Evolutionary conservation across 2,329 filamentous ascomycete species (phyloP), one percentile per base, ranked within the genome.

Genomic region (Nannizzia gypsea): DNA sequence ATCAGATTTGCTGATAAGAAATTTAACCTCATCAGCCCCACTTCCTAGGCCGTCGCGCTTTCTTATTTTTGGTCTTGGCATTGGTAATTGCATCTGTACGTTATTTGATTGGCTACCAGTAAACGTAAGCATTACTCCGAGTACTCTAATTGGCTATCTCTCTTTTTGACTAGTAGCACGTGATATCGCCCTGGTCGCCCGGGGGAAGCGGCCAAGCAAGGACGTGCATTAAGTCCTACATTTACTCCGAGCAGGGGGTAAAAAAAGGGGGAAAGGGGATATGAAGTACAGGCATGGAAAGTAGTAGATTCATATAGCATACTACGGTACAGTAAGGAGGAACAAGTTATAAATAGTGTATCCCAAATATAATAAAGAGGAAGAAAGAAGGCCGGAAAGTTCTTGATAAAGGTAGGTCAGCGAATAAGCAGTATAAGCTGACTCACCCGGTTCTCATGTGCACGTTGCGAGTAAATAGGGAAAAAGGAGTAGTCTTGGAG

Each of bases 111-210:
- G 59, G 59, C 46, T n/a, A 17, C 4, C n/a, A 13, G 4, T 3
- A n/a, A 9, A n/a, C 28, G 44, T 61, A 40, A 61, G 56, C 59
- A 52, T 31, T 40, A 52, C n/a, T 55, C n/a, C 59, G 34, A 24
- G 26, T n/a, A 2, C 3, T 54, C 36, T 56, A 15, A 54, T 61
- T 54, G 56, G 59, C 6, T 36, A 22, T 17, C 8, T 24, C 50
- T 5, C 26, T 20, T 9, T 54, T 31, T n/a, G 50, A 28, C 15
- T 8, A 17, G 28, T 3, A 28, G 13, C 50, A 54, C 50, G 50
- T 54, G 50, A 54, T 15, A 15, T 50, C 1, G 26, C 24, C 20
- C 20, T 26, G 1, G 22, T 42, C 15, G 38, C 24, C 44, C 17
- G 15, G 22, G 20, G 44, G 44, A 50, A 6, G 20, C 31, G 8